These are phyloP conservation scores for Cyberlindnera mycetangii DNA, from an alignment of 805 yeast species.

Conservation along the genomic window DNA sequence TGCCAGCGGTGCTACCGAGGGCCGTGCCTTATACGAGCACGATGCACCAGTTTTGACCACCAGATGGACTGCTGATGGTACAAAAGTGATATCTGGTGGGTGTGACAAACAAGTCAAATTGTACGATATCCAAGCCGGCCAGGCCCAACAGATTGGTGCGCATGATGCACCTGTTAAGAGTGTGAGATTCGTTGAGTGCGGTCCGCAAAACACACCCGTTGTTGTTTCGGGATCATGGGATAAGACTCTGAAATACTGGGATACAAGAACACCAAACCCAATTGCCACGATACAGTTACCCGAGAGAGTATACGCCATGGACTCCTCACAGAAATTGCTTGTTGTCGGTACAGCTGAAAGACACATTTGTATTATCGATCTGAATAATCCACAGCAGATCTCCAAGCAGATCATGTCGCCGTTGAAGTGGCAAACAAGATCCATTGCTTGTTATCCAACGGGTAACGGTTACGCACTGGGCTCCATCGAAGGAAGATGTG, in stretches of 20 bases:
- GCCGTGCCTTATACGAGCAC: conserved; percentile 86
- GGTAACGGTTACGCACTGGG: conserved; percentile 94
- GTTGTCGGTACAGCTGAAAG: conserved; percentile 95
- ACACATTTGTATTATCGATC: conserved; percentile 71
- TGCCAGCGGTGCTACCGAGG: conserved; percentile 73
- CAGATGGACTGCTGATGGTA: conserved; percentile 84
- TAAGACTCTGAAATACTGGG: conserved; percentile 93
- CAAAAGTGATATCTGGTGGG: conserved; percentile 85
- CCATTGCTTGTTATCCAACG: conserved; percentile 79
- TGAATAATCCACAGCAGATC: conserved; percentile 78
- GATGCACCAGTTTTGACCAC: conserved; percentile 82
- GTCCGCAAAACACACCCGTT: conserved; percentile 73
- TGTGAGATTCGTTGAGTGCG: conserved; percentile 78
- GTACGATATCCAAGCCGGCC: conserved; percentile 81
- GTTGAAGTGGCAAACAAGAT: conserved; percentile 84
- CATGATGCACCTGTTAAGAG: conserved; percentile 79
- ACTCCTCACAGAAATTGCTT: conserved; percentile 70
- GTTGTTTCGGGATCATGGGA: conserved; percentile 97
- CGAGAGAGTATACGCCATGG: conserved; percentile 90
- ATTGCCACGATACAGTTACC: conserved; percentile 80
- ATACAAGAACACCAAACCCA: conserved; percentile 79
- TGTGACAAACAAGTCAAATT: conserved; percentile 84
- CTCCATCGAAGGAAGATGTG: conserved; percentile 93
- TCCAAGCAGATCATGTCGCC: conserved; percentile 75
- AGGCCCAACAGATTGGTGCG: conserved; percentile 76